phyloP scores from a whole-genome alignment of 805 yeast genomes.

The Zygosaccharomyces kombuchaensis region DNA sequence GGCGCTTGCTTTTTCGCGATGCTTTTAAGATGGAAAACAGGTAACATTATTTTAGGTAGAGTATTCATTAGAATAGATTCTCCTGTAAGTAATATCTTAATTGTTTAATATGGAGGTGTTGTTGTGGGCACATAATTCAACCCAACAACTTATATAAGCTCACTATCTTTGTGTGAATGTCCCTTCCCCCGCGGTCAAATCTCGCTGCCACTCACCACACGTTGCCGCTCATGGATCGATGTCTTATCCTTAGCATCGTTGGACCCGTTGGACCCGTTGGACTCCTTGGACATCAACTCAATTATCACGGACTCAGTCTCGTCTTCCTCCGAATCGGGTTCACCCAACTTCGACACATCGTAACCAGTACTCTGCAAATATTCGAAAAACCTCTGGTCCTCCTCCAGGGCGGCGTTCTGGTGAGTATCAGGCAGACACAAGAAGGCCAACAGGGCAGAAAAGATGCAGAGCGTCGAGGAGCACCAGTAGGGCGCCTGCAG shows the following conservation, averaged over 20 bases:
- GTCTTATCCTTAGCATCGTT: neutral
- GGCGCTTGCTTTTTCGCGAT: no score
- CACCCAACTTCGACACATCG: slow-evolving; percentile 57
- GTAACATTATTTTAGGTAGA: no score
- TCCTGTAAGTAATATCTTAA: no score
- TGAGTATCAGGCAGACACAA: slow-evolving; percentile 76
- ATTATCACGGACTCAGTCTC: neutral
- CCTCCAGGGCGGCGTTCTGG: slow-evolving; percentile 75
- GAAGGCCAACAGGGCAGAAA: slow-evolving; percentile 64
- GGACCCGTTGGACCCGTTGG: neutral
- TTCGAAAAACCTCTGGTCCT: slow-evolving; percentile 65
- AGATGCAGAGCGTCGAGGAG: slow-evolving; percentile 68
- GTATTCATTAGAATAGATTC: no score
- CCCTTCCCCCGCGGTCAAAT: no score
- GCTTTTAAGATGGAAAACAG: no score
- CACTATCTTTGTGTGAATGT: no score
- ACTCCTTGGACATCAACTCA: neutral
- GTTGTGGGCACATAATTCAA: no score
- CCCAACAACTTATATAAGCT: no score
- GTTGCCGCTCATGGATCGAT: neutral
- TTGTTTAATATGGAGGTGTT: no score
- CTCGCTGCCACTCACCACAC: no score
- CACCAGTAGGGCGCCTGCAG: slow-evolving; percentile 77
- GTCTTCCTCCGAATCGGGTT: slow-evolving; percentile 1
- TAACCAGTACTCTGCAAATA: slow-evolving; percentile 67